phyloP scores from a whole-genome alignment of 2,329 filamentous ascomycete species.

The Colletotrichum tropicale region DNA sequence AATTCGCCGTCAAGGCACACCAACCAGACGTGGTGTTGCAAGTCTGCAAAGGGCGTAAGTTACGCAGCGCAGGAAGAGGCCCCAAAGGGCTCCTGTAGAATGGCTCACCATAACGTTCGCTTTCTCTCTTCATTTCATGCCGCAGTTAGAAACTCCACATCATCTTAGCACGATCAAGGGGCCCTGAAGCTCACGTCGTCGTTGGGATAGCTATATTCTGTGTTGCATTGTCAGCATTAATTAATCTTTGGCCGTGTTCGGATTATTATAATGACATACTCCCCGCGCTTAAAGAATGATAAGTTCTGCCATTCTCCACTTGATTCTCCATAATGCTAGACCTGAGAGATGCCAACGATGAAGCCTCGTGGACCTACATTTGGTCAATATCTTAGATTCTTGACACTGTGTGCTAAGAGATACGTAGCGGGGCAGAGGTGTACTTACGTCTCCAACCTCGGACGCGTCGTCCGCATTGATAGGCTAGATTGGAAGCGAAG shows the following conservation, averaged over 20 bases:
- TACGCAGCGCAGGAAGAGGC: background rate
- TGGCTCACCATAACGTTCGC: background rate
- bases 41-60: background rate
- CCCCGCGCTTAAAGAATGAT: conserved; percentile 22
- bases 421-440: too few species aligned
- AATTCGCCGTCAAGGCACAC: background rate
- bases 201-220: background rate
- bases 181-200: background rate
- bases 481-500: background rate
- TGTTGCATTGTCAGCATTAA: background rate
- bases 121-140: background rate
- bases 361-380: background rate
- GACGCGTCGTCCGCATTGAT: background rate
- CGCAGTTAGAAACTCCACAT: background rate
- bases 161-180: background rate
- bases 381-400: background rate
- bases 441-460: background rate
- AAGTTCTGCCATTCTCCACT: conserved; percentile 2
- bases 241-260: background rate
- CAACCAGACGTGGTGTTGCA: background rate
- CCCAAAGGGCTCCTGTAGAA: background rate
- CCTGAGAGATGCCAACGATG: background rate
- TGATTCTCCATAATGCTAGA: background rate
- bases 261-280: conserved; percentile 6
- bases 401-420: background rate